Conservation (phyloP, 805 yeast species). For the Candida nemodendra region DNA sequence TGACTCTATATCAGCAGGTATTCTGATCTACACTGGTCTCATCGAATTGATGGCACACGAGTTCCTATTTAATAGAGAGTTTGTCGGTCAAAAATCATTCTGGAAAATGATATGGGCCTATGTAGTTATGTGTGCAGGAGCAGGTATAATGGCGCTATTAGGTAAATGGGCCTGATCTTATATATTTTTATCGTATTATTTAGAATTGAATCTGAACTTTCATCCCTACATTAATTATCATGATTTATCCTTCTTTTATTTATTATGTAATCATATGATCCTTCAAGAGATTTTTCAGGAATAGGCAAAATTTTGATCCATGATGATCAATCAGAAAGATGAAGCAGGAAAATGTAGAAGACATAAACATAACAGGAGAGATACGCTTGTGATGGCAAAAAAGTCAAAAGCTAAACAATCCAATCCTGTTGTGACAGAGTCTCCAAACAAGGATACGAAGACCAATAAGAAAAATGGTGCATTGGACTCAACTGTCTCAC, state of each 20-base stretch:
- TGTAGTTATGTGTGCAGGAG: constrained; percentile 56
- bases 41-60: constrained; percentile 83
- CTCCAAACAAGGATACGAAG: constrained; percentile 9
- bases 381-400: constrained; percentile 20
- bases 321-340: too few species aligned
- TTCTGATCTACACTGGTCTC: constrained; percentile 71
- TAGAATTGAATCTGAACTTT: background rate
- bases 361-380: too few species aligned
- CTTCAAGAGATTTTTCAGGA: too few species aligned
- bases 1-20: constrained; percentile 77
- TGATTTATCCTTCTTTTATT: background rate
- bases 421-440: constrained; percentile 5
- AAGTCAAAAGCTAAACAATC: constrained; percentile 3
- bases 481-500: background rate
- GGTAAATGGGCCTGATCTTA: constrained; percentile 64
- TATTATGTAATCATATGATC: too few species aligned
- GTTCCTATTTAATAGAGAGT: constrained; percentile 58
- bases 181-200: background rate
- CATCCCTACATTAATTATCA: background rate
- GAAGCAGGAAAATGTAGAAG: too few species aligned
- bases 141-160: constrained; percentile 72
- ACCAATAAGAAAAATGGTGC: constrained; percentile 8
- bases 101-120: constrained; percentile 52
- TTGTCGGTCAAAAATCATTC: constrained; percentile 57
- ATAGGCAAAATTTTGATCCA: too few species aligned